Evolutionary conservation across 2,329 filamentous ascomycete species (phyloP).

Genomic region (Aspergillus texensis): DNA sequence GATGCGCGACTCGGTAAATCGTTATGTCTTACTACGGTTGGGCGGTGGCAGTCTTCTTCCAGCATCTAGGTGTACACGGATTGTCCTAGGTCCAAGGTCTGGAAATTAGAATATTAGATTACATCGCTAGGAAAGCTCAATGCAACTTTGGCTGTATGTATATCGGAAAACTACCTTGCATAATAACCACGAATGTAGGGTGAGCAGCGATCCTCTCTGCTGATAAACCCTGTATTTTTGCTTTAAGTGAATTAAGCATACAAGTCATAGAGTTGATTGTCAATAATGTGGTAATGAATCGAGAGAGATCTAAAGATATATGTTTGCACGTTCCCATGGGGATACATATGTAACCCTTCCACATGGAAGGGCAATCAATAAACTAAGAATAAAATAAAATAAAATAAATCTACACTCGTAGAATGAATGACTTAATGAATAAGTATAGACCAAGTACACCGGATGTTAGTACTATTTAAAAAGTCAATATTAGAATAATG

Average conservation of each 20-base stretch:
- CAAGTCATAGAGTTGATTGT: too few relatives aligned
- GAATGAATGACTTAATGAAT: not conserved
- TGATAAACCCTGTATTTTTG: too few relatives aligned
- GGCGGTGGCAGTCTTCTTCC: not conserved
- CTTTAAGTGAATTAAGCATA: too few relatives aligned
- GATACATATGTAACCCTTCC: too few relatives aligned
- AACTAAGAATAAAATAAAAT: not conserved
- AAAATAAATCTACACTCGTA: not conserved
- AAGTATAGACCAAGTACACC: too few relatives aligned
- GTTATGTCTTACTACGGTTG: not conserved
- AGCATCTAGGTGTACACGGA: not conserved
- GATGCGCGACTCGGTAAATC: not conserved
- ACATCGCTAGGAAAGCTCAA: not conserved
- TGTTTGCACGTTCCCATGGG: too few relatives aligned
- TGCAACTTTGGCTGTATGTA: not conserved
- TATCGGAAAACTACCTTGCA: not conserved
- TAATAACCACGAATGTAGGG: not conserved
- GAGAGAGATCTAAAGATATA: too few relatives aligned
- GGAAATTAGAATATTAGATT: not conserved
- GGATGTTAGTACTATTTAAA: too few relatives aligned
- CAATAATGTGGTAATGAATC: too few relatives aligned
- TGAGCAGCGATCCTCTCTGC: not conserved
- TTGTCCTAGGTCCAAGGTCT: not conserved
- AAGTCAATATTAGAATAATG: too few relatives aligned
- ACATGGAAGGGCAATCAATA: too few relatives aligned